A percentile compares a stretch with the other conserved stretches of the same genome.
Evolutionary conservation across 2,329 filamentous ascomycete species (phyloP).

Genomic region (Zalaria sp.): DNA sequence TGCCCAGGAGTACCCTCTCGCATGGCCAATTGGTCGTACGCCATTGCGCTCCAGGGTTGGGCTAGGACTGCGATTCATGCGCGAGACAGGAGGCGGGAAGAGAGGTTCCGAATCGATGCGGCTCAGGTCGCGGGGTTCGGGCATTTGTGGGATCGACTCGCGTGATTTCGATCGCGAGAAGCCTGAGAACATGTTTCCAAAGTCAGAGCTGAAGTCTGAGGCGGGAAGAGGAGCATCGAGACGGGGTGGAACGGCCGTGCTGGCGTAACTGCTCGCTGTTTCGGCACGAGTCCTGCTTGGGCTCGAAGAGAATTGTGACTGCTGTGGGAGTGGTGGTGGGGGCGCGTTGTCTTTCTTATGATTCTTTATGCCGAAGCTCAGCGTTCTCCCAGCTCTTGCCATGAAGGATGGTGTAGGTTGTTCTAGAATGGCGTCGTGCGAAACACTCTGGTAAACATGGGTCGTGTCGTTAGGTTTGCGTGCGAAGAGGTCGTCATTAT

Average conservation of each 20-base stretch:
- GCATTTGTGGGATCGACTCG: too few species aligned
- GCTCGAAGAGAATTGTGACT: neutral
- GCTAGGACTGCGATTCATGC: too few species aligned
- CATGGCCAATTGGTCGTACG: slow-evolving; percentile 2
- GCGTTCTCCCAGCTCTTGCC: slow-evolving; percentile 33
- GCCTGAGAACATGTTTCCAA: slow-evolving; percentile 21
- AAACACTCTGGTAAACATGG: slow-evolving; percentile 26
- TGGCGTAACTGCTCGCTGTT: slow-evolving; percentile 24
- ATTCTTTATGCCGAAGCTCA: slow-evolving; percentile 33
- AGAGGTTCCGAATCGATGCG: slow-evolving; percentile 11
- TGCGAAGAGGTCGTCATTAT: slow-evolving; percentile 21
- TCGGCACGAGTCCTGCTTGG: slow-evolving; percentile 19
- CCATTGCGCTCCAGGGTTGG: neutral
- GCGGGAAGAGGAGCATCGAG: slow-evolving; percentile 12
- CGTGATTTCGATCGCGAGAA: too few species aligned
- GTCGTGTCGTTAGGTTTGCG: slow-evolving; percentile 20
- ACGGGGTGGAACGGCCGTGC: slow-evolving; percentile 21
- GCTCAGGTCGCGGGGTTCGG: too few species aligned
- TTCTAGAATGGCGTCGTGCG: slow-evolving; percentile 24
- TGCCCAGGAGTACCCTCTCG: slow-evolving; percentile 18
- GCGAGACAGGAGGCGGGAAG: slow-evolving; percentile 6
- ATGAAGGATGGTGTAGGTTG: slow-evolving; percentile 20
- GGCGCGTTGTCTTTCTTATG: slow-evolving; percentile 12
- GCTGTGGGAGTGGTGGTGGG: neutral
- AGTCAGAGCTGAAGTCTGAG: slow-evolving; percentile 18